These are phyloP conservation scores for Alnus glutinosa DNA, from an alignment of 306 rosid species.

Conservation along the genomic window DNA sequence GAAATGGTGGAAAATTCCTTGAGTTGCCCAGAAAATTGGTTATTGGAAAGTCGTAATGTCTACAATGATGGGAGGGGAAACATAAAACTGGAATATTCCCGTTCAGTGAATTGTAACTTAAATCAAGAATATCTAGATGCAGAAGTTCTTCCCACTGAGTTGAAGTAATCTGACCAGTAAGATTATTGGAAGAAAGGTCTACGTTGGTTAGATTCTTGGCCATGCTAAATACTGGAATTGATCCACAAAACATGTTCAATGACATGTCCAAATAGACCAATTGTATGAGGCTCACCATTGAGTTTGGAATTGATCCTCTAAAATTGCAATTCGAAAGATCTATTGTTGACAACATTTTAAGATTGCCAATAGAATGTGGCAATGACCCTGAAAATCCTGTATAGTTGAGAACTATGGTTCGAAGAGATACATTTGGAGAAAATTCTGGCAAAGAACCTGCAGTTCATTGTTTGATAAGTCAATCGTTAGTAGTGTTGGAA, in stretches of 20 bases:
- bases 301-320: slow-evolving; percentile 32
- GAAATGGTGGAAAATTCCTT: background rate
- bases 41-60: slow-evolving; percentile 25
- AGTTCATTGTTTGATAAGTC: no score
- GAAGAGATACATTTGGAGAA: slow-evolving; percentile 13
- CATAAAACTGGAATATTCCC: slow-evolving; percentile 30
- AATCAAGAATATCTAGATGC: slow-evolving; percentile 21
- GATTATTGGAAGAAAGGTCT: slow-evolving; percentile 20
- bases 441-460: slow-evolving; percentile 38
- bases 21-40: slow-evolving; percentile 28
- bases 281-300: slow-evolving; percentile 29
- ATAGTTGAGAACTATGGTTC: no score
- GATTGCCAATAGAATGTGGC: slow-evolving; percentile 26
- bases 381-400: slow-evolving; percentile 33
- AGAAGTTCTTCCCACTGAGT: slow-evolving; percentile 13
- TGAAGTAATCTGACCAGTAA: slow-evolving; percentile 14
- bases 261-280: slow-evolving; percentile 37
- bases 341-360: slow-evolving; percentile 26
- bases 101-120: slow-evolving; percentile 14
- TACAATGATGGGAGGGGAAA: slow-evolving; percentile 26
- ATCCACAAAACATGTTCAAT: slow-evolving; percentile 30
- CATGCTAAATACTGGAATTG: slow-evolving; percentile 36
- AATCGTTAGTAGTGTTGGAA: slow-evolving; percentile 20
- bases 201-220: slow-evolving; percentile 25
- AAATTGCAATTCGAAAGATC: slow-evolving; percentile 33